Conservation (phyloP, 805 yeast species). For the Kodamaea nitidulidarum region DNA sequence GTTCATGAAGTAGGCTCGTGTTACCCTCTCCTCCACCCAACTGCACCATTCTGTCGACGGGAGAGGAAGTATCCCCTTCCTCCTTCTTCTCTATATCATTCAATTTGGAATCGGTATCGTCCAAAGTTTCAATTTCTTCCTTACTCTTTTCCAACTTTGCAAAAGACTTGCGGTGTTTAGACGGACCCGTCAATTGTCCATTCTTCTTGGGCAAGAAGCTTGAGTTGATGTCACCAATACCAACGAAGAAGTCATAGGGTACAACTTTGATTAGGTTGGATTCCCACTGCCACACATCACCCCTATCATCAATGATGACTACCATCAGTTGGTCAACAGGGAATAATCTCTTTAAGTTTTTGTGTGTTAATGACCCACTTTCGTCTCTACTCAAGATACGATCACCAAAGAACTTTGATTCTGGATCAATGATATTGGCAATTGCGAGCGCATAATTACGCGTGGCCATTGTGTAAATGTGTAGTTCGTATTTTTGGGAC, state of each 20-base stretch:
- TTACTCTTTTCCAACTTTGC: conserved; percentile 49
- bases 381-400: conserved; percentile 91
- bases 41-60: conserved; percentile 48
- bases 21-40: conserved; percentile 50
- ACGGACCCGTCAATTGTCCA: conserved; percentile 54
- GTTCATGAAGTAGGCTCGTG: conserved; percentile 46
- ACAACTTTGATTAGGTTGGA: conserved; percentile 85
- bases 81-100: conserved; percentile 2
- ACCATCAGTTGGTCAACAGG: conserved; percentile 98
- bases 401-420: conserved; percentile 82
- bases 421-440: conserved; percentile 88
- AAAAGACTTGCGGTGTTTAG: conserved; percentile 54
- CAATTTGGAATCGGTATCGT: conserved; percentile 9
- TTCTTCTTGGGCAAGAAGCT: conserved; percentile 83
- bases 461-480: conserved; percentile 97
- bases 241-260: conserved; percentile 94
- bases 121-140: conserved; percentile 9
- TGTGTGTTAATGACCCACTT: conserved; percentile 87
- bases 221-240: conserved; percentile 95
- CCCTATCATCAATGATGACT: conserved; percentile 93
- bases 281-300: conserved; percentile 99
- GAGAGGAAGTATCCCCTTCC: conserved; percentile 21
- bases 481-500: conserved; percentile 73
- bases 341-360: conserved; percentile 79
- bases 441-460: conserved; percentile 86